Conservation (phyloP, 148 eudicot species). For the Heliosperma pusillum region DNA sequence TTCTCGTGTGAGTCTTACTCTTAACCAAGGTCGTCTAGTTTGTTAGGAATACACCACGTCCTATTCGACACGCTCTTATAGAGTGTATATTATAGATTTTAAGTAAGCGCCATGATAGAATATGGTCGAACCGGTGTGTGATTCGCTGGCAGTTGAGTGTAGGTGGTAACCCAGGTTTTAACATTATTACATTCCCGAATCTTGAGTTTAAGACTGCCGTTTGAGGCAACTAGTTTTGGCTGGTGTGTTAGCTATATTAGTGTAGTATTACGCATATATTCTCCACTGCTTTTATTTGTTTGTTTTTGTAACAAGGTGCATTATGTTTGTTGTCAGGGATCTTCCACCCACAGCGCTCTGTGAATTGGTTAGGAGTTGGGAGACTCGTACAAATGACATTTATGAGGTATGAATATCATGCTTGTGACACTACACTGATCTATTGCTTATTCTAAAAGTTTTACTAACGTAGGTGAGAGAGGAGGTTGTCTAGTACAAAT, state of each 20-base stretch:
- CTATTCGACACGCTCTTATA: background rate
- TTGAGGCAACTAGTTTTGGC: background rate
- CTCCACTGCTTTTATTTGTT: conserved; percentile 1
- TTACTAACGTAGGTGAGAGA: background rate
- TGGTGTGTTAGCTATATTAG: background rate
- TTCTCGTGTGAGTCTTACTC: background rate
- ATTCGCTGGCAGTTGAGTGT: background rate
- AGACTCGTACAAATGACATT: conserved; percentile 43
- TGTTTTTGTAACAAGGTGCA: conserved; percentile 1
- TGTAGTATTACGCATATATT: background rate
- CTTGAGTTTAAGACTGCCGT: background rate
- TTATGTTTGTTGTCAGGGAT: conserved; percentile 50
- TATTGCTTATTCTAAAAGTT: conserved; percentile 6
- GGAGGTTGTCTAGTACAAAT: background rate
- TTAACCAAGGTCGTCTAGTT: background rate
- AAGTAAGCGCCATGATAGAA: background rate
- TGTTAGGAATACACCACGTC: background rate
- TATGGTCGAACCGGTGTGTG: background rate
- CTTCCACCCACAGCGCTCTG: conserved; percentile 44
- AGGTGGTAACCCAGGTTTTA: background rate
- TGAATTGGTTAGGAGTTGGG: conserved; percentile 70
- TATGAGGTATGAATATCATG: conserved; percentile 46
- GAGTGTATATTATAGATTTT: background rate
- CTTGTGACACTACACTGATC: conserved; percentile 1
- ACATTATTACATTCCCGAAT: background rate